Evolutionary conservation across 2,329 filamentous ascomycete genomes (phyloP), one percentile per base, ranked within the genome.

Genomic region (Dactylonectria estremocensis): DNA sequence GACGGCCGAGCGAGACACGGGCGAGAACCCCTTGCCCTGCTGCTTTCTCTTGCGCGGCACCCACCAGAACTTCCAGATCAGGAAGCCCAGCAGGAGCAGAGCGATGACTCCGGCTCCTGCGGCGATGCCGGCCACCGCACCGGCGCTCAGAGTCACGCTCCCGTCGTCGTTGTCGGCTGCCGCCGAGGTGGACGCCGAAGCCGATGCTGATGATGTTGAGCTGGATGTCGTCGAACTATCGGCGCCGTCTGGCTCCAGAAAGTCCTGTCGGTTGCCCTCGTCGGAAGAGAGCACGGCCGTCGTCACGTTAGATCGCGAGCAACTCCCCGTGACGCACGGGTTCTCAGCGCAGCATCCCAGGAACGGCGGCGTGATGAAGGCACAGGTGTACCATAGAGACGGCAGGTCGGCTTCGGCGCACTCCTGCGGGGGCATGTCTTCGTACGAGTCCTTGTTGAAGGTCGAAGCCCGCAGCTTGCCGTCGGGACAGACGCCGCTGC

Each of bases 291-390:
- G 59, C 9, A 60, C 67, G 18, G 74, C 63, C 9, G 70, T 62
- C 1, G 58, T 65, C 10, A 76, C 37, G 10, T 57, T 66, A 31
- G 48, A 14, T 20, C 67, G 65, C 5, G 73, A 50, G 31, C 74
- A 76, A 2, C 45, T 50, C 1, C 37, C 64, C 2, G 48, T 43
- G 7, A 1, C 50, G 48, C 78, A 80, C 8, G 75, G 68, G 35
- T 76, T 72, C 33, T 66, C 64, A 3, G 59, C 28, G 60, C 82
- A 84, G 71, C 83, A 84, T 22, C 83, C 83, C 28, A 84, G 43
- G 52, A 83, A 84, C 0, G 82, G 79, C 10, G 79, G 78, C 3
- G 37, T 64, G 50, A 68, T 76, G 20, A 45, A 58, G 18, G 69
- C 58, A 71, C 83, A 84, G 0, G 80, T 79, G 52, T 78, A 84